Evolutionary conservation across 192 early-diverging fungal genomes (phyloP).

Genomic region (Backusella luteola): DNA sequence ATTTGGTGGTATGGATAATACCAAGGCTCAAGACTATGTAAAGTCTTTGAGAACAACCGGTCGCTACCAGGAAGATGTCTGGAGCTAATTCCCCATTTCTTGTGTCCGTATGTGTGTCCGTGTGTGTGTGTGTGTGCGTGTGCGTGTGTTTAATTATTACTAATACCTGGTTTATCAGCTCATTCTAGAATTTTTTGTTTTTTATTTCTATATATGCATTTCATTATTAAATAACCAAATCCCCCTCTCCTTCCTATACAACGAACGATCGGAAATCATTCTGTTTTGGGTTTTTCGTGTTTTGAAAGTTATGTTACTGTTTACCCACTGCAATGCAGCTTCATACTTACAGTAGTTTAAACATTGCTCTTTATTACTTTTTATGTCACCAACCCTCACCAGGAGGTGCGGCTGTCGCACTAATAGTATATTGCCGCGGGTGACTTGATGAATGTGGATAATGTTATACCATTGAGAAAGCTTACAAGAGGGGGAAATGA

Average conservation of each 20-base stretch:
- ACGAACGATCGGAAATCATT: too few relatives aligned
- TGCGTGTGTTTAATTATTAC: background rate
- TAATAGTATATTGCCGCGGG: too few relatives aligned
- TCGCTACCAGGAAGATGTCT: conserved; percentile 95
- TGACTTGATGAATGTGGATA: too few relatives aligned
- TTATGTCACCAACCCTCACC: too few relatives aligned
- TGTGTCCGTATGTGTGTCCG: background rate
- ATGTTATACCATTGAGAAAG: too few relatives aligned
- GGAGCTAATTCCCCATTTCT: conserved; percentile 48
- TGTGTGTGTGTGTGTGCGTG: background rate
- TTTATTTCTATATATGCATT: background rate
- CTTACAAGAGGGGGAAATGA: too few relatives aligned
- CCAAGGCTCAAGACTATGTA: conserved; percentile 73
- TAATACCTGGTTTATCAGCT: background rate
- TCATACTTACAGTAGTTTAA: too few relatives aligned
- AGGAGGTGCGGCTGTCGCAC: too few relatives aligned
- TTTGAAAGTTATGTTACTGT: too few relatives aligned
- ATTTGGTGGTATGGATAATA: conserved; percentile 65
- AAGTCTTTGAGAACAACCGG: conserved; percentile 80
- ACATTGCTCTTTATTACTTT: too few relatives aligned
- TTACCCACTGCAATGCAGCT: too few relatives aligned
- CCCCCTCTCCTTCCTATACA: background rate
- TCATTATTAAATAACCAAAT: background rate
- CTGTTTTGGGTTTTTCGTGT: too few relatives aligned
- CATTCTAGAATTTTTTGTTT: background rate